Evolutionary conservation across 768 basidiomycete genomes (phyloP).

Genomic region (Sarcodon aspratus): DNA sequence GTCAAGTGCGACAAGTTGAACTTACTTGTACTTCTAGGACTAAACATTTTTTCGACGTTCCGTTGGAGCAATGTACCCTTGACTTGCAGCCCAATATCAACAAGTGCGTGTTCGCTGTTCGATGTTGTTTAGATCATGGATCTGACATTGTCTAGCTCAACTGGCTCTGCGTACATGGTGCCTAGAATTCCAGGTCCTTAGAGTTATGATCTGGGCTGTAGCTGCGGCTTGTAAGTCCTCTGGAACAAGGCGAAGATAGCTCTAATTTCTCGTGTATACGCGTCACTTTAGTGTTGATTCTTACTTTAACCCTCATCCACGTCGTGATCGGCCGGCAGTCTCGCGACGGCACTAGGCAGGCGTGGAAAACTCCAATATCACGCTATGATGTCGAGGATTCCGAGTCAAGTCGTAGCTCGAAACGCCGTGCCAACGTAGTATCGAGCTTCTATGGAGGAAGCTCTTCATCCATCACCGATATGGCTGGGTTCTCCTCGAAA

Average conservation of each 20-base stretch:
- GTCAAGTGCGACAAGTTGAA: neutral
- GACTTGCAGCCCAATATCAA: neutral
- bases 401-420: too few relatives aligned
- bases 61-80: constrained; percentile 30
- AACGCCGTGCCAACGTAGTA: too few relatives aligned
- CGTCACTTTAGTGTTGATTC: constrained; percentile 28
- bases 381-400: constrained; percentile 22
- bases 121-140: neutral
- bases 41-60: constrained; percentile 50
- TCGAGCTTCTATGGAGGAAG: too few relatives aligned
- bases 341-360: constrained; percentile 34
- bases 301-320: constrained; percentile 27
- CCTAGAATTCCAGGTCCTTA: constrained; percentile 39
- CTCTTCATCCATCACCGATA: too few relatives aligned
- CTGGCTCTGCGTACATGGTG: constrained; percentile 31
- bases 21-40: constrained; percentile 19
- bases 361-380: constrained; percentile 39
- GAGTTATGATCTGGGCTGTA: constrained; percentile 48
- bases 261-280: neutral
- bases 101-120: neutral
- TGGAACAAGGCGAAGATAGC: neutral
- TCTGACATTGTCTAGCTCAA: constrained; percentile 29
- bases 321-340: constrained; percentile 30
- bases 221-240: constrained; percentile 35
- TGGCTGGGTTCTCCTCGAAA: too few relatives aligned